A percentile compares a stretch with the other conserved stretches of the same genome.
phyloP scores from a whole-genome alignment of 345 rosid species.

The Hypericum perforatum region DNA sequence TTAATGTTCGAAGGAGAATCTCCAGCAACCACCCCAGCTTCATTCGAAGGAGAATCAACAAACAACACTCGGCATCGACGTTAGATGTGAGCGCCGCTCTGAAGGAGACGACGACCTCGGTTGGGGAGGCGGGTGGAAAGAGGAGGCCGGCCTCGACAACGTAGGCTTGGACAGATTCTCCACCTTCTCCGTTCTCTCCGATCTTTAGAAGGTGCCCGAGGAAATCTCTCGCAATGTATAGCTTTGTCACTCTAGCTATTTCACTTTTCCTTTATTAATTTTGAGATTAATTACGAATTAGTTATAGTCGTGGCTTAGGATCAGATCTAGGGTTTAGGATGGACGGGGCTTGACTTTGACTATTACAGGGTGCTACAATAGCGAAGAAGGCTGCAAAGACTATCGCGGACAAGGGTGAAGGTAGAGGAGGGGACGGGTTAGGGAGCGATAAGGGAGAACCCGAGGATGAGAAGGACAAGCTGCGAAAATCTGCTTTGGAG shows the following conservation, averaged over 20 bases:
- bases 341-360: too few relatives aligned
- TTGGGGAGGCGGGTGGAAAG: too few relatives aligned
- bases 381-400: constrained; percentile 84
- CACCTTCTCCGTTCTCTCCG: constrained; percentile 66
- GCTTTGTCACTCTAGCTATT: neutral
- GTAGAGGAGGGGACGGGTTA: neutral
- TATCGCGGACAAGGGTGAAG: constrained; percentile 57
- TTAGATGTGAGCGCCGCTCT: too few relatives aligned
- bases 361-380: constrained; percentile 63
- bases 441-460: constrained; percentile 26
- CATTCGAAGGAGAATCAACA: too few relatives aligned
- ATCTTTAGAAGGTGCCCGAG: constrained; percentile 89
- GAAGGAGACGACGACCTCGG: too few relatives aligned
- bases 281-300: neutral
- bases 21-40: too few relatives aligned
- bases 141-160: too few relatives aligned
- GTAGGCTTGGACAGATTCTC: constrained; percentile 93
- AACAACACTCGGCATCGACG: too few relatives aligned
- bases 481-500: constrained; percentile 57
- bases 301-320: neutral
- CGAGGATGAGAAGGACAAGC: constrained; percentile 35
- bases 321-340: too few relatives aligned
- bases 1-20: too few relatives aligned
- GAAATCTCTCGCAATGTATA: constrained; percentile 89
- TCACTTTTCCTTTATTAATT: neutral